phyloP scores from a whole-genome alignment of 2,329 filamentous ascomycete genomes.

The Diplocarpon mali region DNA sequence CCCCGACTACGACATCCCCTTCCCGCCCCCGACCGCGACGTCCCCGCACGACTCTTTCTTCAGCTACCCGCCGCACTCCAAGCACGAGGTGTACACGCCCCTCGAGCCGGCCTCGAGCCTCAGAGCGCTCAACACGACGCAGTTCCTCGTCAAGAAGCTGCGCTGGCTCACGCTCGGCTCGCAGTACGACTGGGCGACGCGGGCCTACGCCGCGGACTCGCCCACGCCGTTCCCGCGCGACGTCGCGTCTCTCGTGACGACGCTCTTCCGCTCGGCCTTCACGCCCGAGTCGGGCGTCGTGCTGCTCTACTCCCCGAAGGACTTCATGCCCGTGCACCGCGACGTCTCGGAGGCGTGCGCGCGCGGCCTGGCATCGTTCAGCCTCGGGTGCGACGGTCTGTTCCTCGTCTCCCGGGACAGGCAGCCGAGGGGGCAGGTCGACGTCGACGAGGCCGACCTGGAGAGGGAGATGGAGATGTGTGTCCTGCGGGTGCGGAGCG shows the following conservation, averaged over 20 bases:
- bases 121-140: conserved; percentile 57
- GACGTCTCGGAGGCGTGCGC: conserved; percentile 82
- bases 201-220: conserved; percentile 56
- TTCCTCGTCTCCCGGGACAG: conserved; percentile 60
- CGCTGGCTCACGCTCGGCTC: conserved; percentile 91
- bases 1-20: conserved; percentile 63
- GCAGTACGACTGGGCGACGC: conserved; percentile 90
- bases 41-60: conserved; percentile 39
- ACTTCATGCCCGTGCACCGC: conserved; percentile 85
- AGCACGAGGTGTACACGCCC: conserved; percentile 52
- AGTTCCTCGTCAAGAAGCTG: conserved; percentile 68
- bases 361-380: conserved; percentile 70
- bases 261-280: conserved; percentile 60
- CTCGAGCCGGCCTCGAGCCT: conserved; percentile 50
- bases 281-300: conserved; percentile 80
- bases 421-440: conserved; percentile 15
- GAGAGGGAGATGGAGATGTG: conserved; percentile 30
- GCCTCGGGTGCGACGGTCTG: conserved; percentile 78
- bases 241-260: conserved; percentile 54
- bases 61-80: conserved; percentile 38
- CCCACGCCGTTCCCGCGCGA: conserved; percentile 68
- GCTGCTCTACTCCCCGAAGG: conserved; percentile 81
- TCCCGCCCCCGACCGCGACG: conserved; percentile 28
- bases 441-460: background rate
- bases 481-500: conserved; percentile 62